Evolutionary conservation across 129 eudicot genomes (phyloP).

Genomic region (Apium graveolens): DNA sequence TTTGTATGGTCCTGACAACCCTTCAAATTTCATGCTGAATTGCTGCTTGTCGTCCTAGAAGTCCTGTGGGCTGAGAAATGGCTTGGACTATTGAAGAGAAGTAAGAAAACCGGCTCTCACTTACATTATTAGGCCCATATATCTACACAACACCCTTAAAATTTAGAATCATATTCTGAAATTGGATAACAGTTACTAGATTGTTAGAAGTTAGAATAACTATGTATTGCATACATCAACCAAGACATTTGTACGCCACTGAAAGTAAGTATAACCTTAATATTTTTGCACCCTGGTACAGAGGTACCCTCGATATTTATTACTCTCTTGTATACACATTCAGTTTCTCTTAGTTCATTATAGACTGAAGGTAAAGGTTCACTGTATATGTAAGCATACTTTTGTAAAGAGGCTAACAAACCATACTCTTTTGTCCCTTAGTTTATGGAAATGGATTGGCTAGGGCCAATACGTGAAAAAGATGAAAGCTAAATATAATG

Average conservation of each 20-base stretch:
- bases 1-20: slow-evolving; percentile 74
- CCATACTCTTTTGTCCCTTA: background rate
- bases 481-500: background rate
- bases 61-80: slow-evolving; percentile 21
- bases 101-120: slow-evolving; percentile 37
- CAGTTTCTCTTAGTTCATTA: background rate
- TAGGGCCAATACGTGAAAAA: background rate
- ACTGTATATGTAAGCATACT: background rate
- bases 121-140: slow-evolving; percentile 54
- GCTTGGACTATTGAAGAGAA: slow-evolving; percentile 72
- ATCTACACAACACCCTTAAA: slow-evolving; percentile 34
- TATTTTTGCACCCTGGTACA: background rate
- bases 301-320: background rate
- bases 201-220: background rate
- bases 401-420: background rate
- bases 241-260: background rate
- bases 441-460: too few relatives aligned
- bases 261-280: background rate
- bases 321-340: background rate
- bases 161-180: background rate
- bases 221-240: background rate
- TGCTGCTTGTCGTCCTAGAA: slow-evolving; percentile 16
- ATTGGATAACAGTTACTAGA: background rate
- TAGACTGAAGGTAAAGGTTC: background rate
- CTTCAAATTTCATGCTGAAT: slow-evolving; percentile 87